These are phyloP conservation scores for Magnolia officinalis DNA, from an alignment of 164 flowering plant species.

Conservation along the genomic window DNA sequence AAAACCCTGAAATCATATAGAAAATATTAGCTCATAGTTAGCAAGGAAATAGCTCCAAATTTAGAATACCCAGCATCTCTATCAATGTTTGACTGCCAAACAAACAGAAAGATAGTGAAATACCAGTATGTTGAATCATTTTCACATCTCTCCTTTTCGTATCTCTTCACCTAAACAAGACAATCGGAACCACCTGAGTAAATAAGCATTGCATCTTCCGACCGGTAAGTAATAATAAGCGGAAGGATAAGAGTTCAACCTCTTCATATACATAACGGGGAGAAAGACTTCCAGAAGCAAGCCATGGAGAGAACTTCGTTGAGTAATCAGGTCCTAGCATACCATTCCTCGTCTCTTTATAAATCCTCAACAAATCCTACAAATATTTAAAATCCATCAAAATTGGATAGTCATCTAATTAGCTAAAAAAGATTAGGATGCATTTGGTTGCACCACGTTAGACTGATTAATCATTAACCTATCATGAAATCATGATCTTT, in stretches of 20 bases:
- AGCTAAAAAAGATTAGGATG: too few relatives aligned
- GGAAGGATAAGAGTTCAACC: slow-evolving; percentile 33
- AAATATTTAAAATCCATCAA: neutral
- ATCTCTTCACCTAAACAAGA: slow-evolving; percentile 69
- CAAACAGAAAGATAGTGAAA: neutral
- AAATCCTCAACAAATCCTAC: slow-evolving; percentile 64
- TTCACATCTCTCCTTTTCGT: slow-evolving; percentile 64
- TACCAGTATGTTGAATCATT: slow-evolving; percentile 97
- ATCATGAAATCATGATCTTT: neutral
- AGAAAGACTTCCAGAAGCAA: slow-evolving; percentile 83
- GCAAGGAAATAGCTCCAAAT: neutral
- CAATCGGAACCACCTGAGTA: slow-evolving; percentile 7
- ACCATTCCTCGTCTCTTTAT: slow-evolving; percentile 86
- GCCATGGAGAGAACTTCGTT: slow-evolving; percentile 97
- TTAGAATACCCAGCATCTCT: neutral
- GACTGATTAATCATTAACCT: too few relatives aligned
- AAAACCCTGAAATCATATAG: slow-evolving; percentile 59
- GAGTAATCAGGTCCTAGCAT: slow-evolving; percentile 94
- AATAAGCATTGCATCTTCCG: neutral
- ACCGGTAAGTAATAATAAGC: neutral
- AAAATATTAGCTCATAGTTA: neutral
- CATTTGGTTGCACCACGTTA: too few relatives aligned
- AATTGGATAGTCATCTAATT: slow-evolving; percentile 2
- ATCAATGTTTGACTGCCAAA: neutral
- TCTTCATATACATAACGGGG: slow-evolving; percentile 77